Evolutionary conservation across 352 stramenopile species (phyloP).

Genomic region (Blastocystis sp.): DNA sequence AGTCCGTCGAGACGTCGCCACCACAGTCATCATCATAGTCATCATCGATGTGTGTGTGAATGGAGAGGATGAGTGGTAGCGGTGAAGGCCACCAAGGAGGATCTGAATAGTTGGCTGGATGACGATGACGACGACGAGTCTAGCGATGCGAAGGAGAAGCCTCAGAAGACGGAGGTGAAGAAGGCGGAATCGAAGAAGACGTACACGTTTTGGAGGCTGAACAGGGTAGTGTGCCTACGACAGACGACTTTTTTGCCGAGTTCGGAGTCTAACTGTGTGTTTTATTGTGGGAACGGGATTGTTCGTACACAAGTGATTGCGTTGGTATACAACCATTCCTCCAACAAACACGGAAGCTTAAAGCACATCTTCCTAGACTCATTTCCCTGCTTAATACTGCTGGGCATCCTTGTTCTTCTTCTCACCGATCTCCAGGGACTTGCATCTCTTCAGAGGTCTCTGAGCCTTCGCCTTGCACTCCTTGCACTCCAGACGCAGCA

Average conservation of each 20-base stretch:
- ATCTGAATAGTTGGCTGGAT: slow-evolving; percentile 15
- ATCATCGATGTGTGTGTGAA: background rate
- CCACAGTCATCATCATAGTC: background rate
- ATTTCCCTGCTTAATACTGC: background rate
- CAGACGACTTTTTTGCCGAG: slow-evolving; percentile 14
- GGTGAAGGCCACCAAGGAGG: background rate
- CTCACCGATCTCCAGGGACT: slow-evolving; percentile 98
- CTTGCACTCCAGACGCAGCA: slow-evolving; percentile 97
- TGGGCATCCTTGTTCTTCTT: slow-evolving; percentile 75
- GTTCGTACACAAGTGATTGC: too few species aligned
- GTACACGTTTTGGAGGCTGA: background rate
- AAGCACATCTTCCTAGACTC: slow-evolving; percentile 84
- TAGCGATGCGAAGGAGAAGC: background rate
- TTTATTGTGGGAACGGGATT: too few species aligned
- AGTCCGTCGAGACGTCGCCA: background rate
- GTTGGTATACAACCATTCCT: background rate
- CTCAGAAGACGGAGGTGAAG: background rate
- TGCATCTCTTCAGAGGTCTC: slow-evolving; percentile 93
- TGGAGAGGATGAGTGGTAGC: background rate
- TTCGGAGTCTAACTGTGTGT: slow-evolving; percentile 12
- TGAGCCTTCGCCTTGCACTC: slow-evolving; percentile 99
- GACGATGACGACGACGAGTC: slow-evolving; percentile 11
- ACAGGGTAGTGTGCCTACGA: background rate
- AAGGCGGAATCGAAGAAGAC: background rate
- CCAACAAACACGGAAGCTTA: too few species aligned